Evolutionary conservation across 179 eudicot species (phyloP), one percentile per base, ranked within the genome.

Genomic region (Monotropa hypopitys): DNA sequence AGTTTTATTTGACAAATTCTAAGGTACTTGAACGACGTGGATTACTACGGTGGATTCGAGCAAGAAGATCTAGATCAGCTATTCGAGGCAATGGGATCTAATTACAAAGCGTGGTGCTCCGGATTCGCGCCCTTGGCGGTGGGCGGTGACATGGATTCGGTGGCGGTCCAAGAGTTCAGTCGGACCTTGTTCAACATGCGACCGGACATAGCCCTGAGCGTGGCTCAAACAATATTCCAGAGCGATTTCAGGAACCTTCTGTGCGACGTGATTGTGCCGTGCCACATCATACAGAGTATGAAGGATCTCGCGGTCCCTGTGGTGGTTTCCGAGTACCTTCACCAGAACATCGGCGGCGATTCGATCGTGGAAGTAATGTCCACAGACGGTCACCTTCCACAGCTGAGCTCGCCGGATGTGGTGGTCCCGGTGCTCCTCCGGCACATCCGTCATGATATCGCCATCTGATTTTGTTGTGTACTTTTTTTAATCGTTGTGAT

Each of bases 281-380:
- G 96, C 78, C 98, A 92, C 79, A 92, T 94, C 38, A 86, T 94
- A 5, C 97, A 94, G 80, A 90, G 97, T 83, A 72, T 85, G 77
- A 94, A 92, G 84, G 98, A 94, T 80, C 54, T 92, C 84, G 98
- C 98, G 0, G 98, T 94, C 26, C 97, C 98, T 0, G 96, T 90
- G 72, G 97, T 84, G 10, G 93, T 93, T 26, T 82, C 98, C 2
- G 98, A 92, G 85, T 93, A 88, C 83, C 91, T 93, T 69, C 97
- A 92, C 76, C 98, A 88, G 76, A 82, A 90, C 79, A 85, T 93
- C 11, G 97, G 96, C 5, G 86, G 90, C 1, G 83, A 88, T 71
- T 91, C 97, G 12, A 84, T 93, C 13, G 98, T 93, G 9, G 98
- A 93, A 84, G 93, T 93, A 70, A 88, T 93, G 95, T 71, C 89